Percentiles rank a stretch among this genome's conserved stretches.
phyloP scores from a whole-genome alignment of 2,329 filamentous ascomycete genomes.

The Didymella sp. region DNA sequence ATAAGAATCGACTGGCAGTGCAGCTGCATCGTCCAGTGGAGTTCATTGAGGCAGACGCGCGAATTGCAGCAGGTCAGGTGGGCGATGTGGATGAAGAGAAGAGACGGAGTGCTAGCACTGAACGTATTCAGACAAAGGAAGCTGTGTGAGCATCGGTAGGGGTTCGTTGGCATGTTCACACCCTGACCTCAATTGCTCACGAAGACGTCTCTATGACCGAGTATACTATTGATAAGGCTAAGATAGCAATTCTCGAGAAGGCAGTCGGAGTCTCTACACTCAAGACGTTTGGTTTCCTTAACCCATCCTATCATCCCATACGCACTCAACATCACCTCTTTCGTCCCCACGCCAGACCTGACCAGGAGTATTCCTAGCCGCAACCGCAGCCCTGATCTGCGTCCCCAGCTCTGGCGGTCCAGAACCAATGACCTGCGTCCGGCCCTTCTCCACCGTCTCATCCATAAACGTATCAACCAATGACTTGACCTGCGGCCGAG shows the following conservation, averaged over 20 bases:
- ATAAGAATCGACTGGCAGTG: slow-evolving; percentile 58
- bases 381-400: slow-evolving; percentile 37
- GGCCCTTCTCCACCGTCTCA: slow-evolving; percentile 24
- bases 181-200: no score
- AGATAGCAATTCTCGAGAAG: no score
- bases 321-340: slow-evolving; percentile 32
- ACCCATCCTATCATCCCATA: slow-evolving; percentile 43
- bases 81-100: slow-evolving; percentile 11
- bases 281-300: no score
- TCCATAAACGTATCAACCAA: slow-evolving; percentile 27
- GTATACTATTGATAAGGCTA: no score
- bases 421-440: slow-evolving; percentile 33
- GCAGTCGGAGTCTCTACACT: no score
- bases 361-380: slow-evolving; percentile 26
- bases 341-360: slow-evolving; percentile 40
- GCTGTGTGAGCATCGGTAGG: slow-evolving; percentile 21
- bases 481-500: slow-evolving; percentile 22
- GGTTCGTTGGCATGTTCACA: no score
- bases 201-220: no score
- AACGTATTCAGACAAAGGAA: slow-evolving; percentile 38
- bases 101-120: slow-evolving; percentile 24
- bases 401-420: slow-evolving; percentile 35
- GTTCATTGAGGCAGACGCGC: slow-evolving; percentile 57
- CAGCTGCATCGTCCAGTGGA: slow-evolving; percentile 55
- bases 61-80: slow-evolving; percentile 35